phyloP scores from a whole-genome alignment of 2,329 filamentous ascomycete genomes.

The Colletotrichum scovillei region DNA sequence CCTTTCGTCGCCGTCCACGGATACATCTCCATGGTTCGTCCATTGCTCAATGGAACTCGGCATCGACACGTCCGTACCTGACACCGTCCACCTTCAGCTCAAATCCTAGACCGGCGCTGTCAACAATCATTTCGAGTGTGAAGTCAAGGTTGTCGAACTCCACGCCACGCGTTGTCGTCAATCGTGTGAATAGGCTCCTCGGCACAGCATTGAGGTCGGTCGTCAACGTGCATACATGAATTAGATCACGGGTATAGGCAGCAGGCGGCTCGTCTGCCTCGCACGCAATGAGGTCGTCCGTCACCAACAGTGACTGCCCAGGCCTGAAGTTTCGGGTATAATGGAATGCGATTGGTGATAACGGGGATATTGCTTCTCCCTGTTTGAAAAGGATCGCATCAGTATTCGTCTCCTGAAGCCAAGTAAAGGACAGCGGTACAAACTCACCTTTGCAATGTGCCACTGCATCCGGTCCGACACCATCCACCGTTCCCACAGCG shows the following conservation, averaged over 20 bases:
- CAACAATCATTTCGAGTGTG: slow-evolving; percentile 84
- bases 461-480: slow-evolving; percentile 86
- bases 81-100: slow-evolving; percentile 84
- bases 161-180: slow-evolving; percentile 82
- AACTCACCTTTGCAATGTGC: slow-evolving; percentile 80
- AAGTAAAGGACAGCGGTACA: not conserved
- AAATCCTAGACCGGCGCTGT: slow-evolving; percentile 80
- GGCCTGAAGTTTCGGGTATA: slow-evolving; percentile 88
- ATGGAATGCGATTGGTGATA: slow-evolving; percentile 81
- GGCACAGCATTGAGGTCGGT: slow-evolving; percentile 83
- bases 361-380: slow-evolving; percentile 81
- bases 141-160: slow-evolving; percentile 88
- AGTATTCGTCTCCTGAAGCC: slow-evolving; percentile 4
- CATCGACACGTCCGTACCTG: slow-evolving; percentile 80
- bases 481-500: slow-evolving; percentile 86
- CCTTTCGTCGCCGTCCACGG: not conserved
- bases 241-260: slow-evolving; percentile 70
- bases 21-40: not conserved
- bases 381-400: slow-evolving; percentile 43
- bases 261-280: slow-evolving; percentile 74
- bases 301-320: slow-evolving; percentile 80
- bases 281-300: slow-evolving; percentile 83
- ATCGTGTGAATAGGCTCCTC: slow-evolving; percentile 75
- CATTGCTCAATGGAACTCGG: slow-evolving; percentile 74
- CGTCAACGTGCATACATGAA: slow-evolving; percentile 83